phyloP scores from a whole-genome alignment of 805 yeast genomes.

The Hanseniaspora occidentalis region DNA sequence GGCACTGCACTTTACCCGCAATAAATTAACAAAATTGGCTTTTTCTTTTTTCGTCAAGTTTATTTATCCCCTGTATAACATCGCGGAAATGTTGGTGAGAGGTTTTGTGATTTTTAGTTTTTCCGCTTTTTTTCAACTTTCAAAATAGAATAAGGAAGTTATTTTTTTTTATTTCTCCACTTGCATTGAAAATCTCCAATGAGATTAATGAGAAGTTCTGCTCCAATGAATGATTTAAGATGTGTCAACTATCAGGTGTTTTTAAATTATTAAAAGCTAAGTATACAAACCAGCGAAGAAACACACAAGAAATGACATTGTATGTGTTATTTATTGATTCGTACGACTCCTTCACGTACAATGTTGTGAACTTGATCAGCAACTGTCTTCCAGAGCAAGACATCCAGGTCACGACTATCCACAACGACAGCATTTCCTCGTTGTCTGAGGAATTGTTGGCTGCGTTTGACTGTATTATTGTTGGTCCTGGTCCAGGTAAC shows the following conservation, averaged over 20 bases:
- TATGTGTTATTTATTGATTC: slow-evolving; percentile 52
- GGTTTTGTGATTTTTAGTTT: no score
- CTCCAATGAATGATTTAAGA: not conserved
- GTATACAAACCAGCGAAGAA: not conserved
- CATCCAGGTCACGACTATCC: slow-evolving; percentile 25
- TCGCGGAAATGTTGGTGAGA: no score
- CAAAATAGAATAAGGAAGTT: no score
- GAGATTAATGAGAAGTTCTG: not conserved
- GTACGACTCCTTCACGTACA: slow-evolving; percentile 89
- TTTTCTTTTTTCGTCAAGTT: no score
- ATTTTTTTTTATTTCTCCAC: no score
- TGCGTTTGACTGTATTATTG: slow-evolving; percentile 58
- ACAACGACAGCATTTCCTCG: slow-evolving; percentile 24
- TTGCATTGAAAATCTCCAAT: no score
- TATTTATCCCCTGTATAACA: no score
- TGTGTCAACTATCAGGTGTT: not conserved
- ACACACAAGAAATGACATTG: slow-evolving; percentile 7
- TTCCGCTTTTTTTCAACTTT: no score
- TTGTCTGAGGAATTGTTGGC: slow-evolving; percentile 27
- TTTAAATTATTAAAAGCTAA: no score
- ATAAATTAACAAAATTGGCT: no score
- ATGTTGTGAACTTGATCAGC: slow-evolving; percentile 28
- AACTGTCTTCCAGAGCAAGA: slow-evolving; percentile 4
- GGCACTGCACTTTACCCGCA: no score
- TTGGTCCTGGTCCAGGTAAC: slow-evolving; percentile 98